Evolutionary conservation across 1,139 yeast genomes (phyloP).

Genomic region (Suhomyces coccinellae): DNA sequence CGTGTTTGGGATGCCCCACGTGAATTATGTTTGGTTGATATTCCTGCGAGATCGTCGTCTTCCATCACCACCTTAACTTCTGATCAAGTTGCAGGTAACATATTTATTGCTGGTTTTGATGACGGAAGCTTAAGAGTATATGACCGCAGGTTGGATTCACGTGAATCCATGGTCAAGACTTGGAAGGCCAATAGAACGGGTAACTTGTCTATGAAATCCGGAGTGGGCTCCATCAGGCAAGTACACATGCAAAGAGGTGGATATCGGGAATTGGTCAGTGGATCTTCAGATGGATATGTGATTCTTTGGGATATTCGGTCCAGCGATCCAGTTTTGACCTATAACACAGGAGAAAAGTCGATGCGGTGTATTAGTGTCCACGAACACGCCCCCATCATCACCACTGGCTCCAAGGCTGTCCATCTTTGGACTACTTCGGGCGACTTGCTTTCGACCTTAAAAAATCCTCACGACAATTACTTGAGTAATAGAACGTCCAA

Average conservation of each 20-base stretch:
- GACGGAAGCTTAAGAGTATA: conserved; percentile 91
- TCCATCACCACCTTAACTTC: conserved; percentile 87
- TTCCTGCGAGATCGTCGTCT: conserved; percentile 90
- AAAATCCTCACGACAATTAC: conserved; percentile 52
- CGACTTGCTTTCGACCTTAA: conserved; percentile 61
- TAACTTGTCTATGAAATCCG: conserved; percentile 22
- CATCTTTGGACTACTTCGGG: conserved; percentile 89
- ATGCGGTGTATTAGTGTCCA: conserved; percentile 81
- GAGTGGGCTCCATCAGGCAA: conserved; percentile 66
- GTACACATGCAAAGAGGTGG: conserved; percentile 98
- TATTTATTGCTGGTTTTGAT: conserved; percentile 87
- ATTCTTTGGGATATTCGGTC: conserved; percentile 88
- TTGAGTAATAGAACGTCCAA: conserved; percentile 47
- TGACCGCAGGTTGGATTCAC: conserved; percentile 81
- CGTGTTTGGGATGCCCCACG: conserved; percentile 97
- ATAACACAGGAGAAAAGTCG: conserved; percentile 56
- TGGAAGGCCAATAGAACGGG: conserved; percentile 47
- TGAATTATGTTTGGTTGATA: conserved; percentile 80
- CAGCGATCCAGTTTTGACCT: conserved; percentile 68
- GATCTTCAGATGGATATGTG: conserved; percentile 77
- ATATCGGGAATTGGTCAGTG: conserved; percentile 83
- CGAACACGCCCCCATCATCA: conserved; percentile 93
- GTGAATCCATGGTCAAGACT: conserved; percentile 81
- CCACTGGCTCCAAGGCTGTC: conserved; percentile 81
- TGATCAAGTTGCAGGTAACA: conserved; percentile 94